These are phyloP conservation scores for Xanthoconium purpureum DNA, from an alignment of 768 basidiomycete species.

Conservation along the genomic window DNA sequence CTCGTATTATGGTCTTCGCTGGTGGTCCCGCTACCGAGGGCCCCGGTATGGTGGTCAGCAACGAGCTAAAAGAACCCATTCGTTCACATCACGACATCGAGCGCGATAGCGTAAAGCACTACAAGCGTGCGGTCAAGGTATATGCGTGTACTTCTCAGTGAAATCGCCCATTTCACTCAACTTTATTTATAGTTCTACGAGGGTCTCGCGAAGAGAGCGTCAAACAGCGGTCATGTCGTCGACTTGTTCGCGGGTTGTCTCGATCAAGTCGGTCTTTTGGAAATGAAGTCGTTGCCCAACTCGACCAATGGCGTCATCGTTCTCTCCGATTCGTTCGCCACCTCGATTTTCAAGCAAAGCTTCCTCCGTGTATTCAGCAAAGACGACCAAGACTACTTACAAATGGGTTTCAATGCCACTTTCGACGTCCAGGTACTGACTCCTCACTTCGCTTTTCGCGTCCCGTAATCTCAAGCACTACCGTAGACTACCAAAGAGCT, in stretches of 20 bases:
- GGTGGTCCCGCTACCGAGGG: slow-evolving; percentile 97
- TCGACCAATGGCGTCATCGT: slow-evolving; percentile 97
- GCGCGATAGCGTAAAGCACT: slow-evolving; percentile 93
- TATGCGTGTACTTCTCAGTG: slow-evolving; percentile 9
- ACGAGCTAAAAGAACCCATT: slow-evolving; percentile 95
- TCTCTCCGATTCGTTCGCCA: slow-evolving; percentile 93
- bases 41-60: slow-evolving; percentile 93
- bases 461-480: slow-evolving; percentile 1
- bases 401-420: slow-evolving; percentile 99
- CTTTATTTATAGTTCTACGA: slow-evolving; percentile 80
- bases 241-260: slow-evolving; percentile 97
- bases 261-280: slow-evolving; percentile 94
- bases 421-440: slow-evolving; percentile 87
- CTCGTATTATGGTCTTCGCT: slow-evolving; percentile 92
- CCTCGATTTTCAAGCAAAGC: slow-evolving; percentile 98
- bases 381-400: slow-evolving; percentile 85
- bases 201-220: slow-evolving; percentile 85
- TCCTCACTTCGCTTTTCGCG: background rate
- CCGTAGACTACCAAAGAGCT: slow-evolving; percentile 94
- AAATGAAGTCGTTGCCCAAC: slow-evolving; percentile 96
- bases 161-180: slow-evolving; percentile 1
- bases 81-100: slow-evolving; percentile 99
- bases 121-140: slow-evolving; percentile 94
- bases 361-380: slow-evolving; percentile 92
- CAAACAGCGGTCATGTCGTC: slow-evolving; percentile 91